Base-by-base conservation (phyloP, 441 rosid species). In the Theobroma grandiflorum region DNA sequence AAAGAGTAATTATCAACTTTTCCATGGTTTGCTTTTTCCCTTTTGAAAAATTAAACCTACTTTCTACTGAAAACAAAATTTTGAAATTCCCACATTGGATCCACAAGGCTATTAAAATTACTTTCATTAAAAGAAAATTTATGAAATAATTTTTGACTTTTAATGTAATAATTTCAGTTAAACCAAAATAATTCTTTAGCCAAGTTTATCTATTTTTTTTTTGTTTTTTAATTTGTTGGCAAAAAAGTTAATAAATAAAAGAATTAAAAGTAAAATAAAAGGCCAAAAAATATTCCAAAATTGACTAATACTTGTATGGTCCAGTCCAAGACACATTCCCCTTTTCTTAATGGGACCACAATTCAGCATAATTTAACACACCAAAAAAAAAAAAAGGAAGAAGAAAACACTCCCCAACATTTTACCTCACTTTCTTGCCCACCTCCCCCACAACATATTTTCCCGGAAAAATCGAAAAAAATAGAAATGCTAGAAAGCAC, bases 401-500 rank as follows among this genome's bases (percentile, higher is more conserved):
- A 26, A 1, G 31, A 0, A 45, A 0, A 0, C 49, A 53, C 4
- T 37, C 40, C 8, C 64, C 12, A 6, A 62, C 40, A 18, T 72
- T 82, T 72, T 64, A 55, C 62, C 22, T 31, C 69, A 20, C 75
- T 57, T 77, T 65, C 75, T 66, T 71, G 12, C 49, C 61, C 22
- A 57, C 61, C 55, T 58, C 53, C 26, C 59, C 35, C 11, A n/a
- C 4, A 6, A 18, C 31, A 31, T 37, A 49, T 72, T 78, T 72
- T 82, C 84, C 81, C 75, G 66, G 81, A 65, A 78, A 82, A 53
- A 22, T 11, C 16, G 35, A 59, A 64, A 5, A n/a, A 50, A n/a
- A 37, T 6, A 10, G 55, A 7, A 20, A 40, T 38, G 53, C 68
- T 37, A 7, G 67, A 12, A 31, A 18, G 12, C 43, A 64, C 16